Evolutionary conservation across 805 yeast species (phyloP).

Genomic region (Pichia scutulata): DNA sequence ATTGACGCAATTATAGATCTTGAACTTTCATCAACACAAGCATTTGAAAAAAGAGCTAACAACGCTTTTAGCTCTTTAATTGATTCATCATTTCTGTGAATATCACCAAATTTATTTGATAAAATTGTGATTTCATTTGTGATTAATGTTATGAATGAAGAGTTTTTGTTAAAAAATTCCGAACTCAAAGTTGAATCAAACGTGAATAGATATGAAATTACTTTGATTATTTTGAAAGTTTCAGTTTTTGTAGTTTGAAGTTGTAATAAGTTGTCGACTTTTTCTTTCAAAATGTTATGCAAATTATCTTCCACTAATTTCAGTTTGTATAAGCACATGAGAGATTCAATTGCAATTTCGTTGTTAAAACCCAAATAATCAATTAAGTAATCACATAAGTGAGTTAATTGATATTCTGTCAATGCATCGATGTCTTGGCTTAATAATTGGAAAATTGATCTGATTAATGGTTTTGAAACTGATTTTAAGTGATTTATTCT

Average conservation of each 20-base stretch:
- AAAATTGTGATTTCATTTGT: conserved; percentile 18
- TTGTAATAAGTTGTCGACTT: conserved; percentile 15
- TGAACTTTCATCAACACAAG: conserved; percentile 45
- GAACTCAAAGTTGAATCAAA: conserved; percentile 13
- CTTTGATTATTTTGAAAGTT: conserved; percentile 11
- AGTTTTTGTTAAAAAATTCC: conserved; percentile 15
- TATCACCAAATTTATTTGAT: conserved; percentile 1
- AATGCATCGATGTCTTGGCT: neutral
- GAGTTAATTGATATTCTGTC: neutral
- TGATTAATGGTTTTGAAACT: conserved; percentile 2
- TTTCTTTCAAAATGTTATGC: neutral
- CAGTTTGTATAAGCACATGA: conserved; percentile 1
- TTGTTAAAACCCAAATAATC: conserved; percentile 1
- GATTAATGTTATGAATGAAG: conserved; percentile 15
- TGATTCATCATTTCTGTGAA: conserved; percentile 3
- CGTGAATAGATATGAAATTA: conserved; percentile 19
- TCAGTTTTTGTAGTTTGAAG: conserved; percentile 10
- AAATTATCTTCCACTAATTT: neutral
- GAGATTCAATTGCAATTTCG: conserved; percentile 1
- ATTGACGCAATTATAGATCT: conserved; percentile 39
- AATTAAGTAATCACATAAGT: neutral
- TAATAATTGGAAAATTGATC: neutral
- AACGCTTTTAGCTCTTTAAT: conserved; percentile 18
- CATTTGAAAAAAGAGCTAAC: conserved; percentile 32
- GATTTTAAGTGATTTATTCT: neutral